Conservation (phyloP, 73 alveolate species). For the Vitrella brassicaformis region DNA sequence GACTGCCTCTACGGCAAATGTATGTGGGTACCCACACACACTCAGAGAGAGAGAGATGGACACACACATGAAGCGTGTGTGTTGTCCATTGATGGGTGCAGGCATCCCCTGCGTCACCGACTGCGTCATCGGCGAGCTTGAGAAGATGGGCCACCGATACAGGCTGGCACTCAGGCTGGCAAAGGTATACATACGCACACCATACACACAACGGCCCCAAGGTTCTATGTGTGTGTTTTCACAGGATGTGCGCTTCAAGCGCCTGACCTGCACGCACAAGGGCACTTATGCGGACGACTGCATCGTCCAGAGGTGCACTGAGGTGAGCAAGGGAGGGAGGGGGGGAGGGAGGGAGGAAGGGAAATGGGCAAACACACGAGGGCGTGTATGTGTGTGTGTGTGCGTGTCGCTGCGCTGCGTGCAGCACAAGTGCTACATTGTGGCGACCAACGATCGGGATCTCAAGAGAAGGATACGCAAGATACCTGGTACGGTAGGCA, state of each 20-base stretch:
- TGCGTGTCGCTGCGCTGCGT: no score
- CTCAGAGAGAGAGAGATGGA: no score
- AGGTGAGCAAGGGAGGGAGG: slow-evolving; percentile 52
- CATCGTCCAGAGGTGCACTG: slow-evolving; percentile 62
- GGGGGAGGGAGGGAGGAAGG: no score
- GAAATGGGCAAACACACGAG: no score
- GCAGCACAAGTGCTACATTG: slow-evolving; percentile 81
- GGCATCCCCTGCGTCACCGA: slow-evolving; percentile 89
- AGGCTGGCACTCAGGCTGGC: slow-evolving; percentile 73
- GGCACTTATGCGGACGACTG: slow-evolving; percentile 99
- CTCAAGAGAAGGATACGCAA: slow-evolving; percentile 85
- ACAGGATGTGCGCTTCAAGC: slow-evolving; percentile 87
- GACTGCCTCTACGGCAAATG: slow-evolving; percentile 87
- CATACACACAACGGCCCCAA: not conserved
- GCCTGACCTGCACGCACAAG: slow-evolving; percentile 79
- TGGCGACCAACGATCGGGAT: slow-evolving; percentile 97
- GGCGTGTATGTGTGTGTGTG: no score
- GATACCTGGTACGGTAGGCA: no score
- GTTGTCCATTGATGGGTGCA: not conserved
- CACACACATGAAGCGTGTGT: not conserved
- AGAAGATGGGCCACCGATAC: slow-evolving; percentile 86
- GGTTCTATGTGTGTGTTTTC: slow-evolving; percentile 41
- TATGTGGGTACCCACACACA: no score
- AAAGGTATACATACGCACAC: no score
- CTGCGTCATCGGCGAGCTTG: slow-evolving; percentile 95